Evolutionary conservation across 108 stramenopile species (phyloP).

Genomic region (Conticribra weissflogii): DNA sequence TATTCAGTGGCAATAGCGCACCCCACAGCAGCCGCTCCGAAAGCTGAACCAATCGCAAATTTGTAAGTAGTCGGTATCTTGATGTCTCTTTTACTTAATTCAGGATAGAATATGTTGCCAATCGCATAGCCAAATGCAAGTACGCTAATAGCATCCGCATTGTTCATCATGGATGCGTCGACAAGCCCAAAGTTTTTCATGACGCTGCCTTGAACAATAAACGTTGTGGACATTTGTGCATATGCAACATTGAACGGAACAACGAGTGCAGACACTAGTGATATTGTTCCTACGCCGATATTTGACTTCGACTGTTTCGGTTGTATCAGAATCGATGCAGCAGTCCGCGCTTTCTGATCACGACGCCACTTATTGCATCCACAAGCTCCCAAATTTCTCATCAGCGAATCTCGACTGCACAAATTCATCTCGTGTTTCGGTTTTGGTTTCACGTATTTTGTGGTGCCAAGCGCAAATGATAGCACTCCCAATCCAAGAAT

Average conservation of each 20-base stretch:
- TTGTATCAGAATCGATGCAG: slow-evolving; percentile 10
- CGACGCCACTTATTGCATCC: background rate
- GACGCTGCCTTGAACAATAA: slow-evolving; percentile 84
- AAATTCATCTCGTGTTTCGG: slow-evolving; percentile 36
- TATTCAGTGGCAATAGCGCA: slow-evolving; percentile 77
- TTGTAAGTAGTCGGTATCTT: slow-evolving; percentile 81
- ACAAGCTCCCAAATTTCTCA: background rate
- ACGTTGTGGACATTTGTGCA: slow-evolving; percentile 86
- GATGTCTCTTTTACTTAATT: slow-evolving; percentile 61
- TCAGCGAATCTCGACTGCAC: background rate
- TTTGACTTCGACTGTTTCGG: slow-evolving; percentile 8
- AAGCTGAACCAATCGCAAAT: slow-evolving; percentile 80
- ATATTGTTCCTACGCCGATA: slow-evolving; percentile 55
- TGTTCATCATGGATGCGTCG: slow-evolving; percentile 84
- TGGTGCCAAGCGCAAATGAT: slow-evolving; percentile 66
- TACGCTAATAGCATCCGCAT: slow-evolving; percentile 75
- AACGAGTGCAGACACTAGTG: slow-evolving; percentile 57
- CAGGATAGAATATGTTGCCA: slow-evolving; percentile 69
- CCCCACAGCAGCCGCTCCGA: slow-evolving; percentile 70
- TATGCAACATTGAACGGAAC: slow-evolving; percentile 89
- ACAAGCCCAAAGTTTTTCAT: slow-evolving; percentile 76
- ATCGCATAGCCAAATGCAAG: slow-evolving; percentile 73
- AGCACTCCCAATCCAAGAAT: slow-evolving; percentile 66
- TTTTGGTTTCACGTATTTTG: slow-evolving; percentile 62
- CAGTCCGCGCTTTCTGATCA: slow-evolving; percentile 5